Conservation (phyloP, 768 basidiomycete genomes). For the Boletus speciosus region DNA sequence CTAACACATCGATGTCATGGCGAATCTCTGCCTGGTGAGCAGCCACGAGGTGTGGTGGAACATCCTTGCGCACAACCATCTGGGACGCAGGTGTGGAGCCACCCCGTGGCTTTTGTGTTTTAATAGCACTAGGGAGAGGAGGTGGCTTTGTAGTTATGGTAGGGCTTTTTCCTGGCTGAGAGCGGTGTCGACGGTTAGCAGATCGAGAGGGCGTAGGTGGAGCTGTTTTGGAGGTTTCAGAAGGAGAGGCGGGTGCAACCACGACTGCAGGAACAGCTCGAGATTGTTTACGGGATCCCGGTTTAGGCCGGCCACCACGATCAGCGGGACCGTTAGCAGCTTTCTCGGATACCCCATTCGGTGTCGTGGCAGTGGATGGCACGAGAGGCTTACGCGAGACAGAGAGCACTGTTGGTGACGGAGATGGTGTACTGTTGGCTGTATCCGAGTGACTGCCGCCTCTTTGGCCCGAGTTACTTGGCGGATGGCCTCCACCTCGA, state of each 20-base stretch:
- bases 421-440: slow-evolving; percentile 16
- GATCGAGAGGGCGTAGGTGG: slow-evolving; percentile 40
- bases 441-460: slow-evolving; percentile 22
- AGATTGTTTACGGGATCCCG: slow-evolving; percentile 19
- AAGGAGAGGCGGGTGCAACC: slow-evolving; percentile 21
- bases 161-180: slow-evolving; percentile 35
- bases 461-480: slow-evolving; percentile 19
- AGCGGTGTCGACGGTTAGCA: slow-evolving; percentile 48
- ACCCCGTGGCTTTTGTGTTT: slow-evolving; percentile 34
- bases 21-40: slow-evolving; percentile 45
- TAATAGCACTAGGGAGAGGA: slow-evolving; percentile 19
- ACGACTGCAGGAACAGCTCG: slow-evolving; percentile 22
- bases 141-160: slow-evolving; percentile 14
- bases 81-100: slow-evolving; percentile 23
- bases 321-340: slow-evolving; percentile 19
- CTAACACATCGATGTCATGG: slow-evolving; percentile 69
- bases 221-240: slow-evolving; percentile 17
- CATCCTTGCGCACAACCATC: slow-evolving; percentile 44
- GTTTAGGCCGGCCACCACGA: slow-evolving; percentile 22
- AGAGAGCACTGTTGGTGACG: slow-evolving; percentile 13
- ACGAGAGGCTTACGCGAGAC: slow-evolving; percentile 16
- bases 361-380: slow-evolving; percentile 12
- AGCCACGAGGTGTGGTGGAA: slow-evolving; percentile 53
- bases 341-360: slow-evolving; percentile 23
- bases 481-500: slow-evolving; percentile 30